Percentiles rank a stretch among this genome's conserved stretches.
phyloP scores from a whole-genome alignment of 352 stramenopile species.

The Hyaloperonospora arabidopsidis region DNA sequence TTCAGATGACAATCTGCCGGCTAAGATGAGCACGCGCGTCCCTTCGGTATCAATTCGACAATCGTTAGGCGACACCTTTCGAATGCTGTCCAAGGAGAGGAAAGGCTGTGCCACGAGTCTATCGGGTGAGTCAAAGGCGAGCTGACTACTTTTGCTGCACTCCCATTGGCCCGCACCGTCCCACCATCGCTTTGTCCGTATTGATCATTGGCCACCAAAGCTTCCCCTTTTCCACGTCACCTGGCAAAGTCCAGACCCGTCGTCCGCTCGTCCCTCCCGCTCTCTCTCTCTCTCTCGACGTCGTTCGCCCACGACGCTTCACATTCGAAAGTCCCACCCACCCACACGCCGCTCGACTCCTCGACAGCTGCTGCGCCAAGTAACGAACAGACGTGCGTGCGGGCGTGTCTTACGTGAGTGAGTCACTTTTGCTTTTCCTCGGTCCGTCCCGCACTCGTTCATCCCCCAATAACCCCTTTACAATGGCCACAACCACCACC shows the following conservation, averaged over 20 bases:
- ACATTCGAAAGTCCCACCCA: constrained; percentile 26
- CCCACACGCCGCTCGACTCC: too few relatives aligned
- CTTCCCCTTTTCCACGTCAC: constrained; percentile 12
- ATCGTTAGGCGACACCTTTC: constrained; percentile 13
- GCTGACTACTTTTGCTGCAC: constrained; percentile 20
- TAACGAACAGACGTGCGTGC: too few relatives aligned
- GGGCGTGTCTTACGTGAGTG: not conserved
- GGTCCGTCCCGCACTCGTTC: too few relatives aligned
- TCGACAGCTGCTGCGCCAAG: too few relatives aligned
- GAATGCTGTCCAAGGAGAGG: constrained; percentile 10
- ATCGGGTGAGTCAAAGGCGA: constrained; percentile 2
- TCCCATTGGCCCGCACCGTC: constrained; percentile 9
- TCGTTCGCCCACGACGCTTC: constrained; percentile 1
- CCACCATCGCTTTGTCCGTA: constrained; percentile 1
- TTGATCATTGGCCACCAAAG: constrained; percentile 11
- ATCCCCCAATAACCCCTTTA: not conserved
- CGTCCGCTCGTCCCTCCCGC: constrained; percentile 18
- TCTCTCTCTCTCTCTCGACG: constrained; percentile 7
- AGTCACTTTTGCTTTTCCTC: too few relatives aligned
- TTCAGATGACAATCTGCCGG: too few relatives aligned
- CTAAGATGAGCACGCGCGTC: not conserved
- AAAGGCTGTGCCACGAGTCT: constrained; percentile 8
- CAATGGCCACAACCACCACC: not conserved
- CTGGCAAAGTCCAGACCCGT: constrained; percentile 22
- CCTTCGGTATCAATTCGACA: constrained; percentile 23